Percentiles rank a stretch among this genome's conserved stretches.
Conservation (phyloP, 1,139 yeast genomes). For the Pichia sp. region DNA sequence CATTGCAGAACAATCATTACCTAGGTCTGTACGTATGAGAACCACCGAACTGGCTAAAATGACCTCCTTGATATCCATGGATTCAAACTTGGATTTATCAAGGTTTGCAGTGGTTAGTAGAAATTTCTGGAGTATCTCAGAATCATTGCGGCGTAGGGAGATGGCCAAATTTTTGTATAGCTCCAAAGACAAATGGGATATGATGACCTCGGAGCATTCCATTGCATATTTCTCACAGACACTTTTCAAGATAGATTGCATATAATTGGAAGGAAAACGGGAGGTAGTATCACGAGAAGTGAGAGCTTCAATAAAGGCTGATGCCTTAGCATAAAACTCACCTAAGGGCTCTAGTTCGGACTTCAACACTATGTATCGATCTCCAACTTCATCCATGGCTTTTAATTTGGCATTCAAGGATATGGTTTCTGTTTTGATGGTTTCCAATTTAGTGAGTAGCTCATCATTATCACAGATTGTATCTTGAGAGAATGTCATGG, state of each 20-base stretch:
- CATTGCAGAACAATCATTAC: conserved; percentile 59
- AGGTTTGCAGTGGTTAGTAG: conserved; percentile 22
- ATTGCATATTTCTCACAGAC: conserved; percentile 23
- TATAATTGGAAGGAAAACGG: conserved; percentile 46
- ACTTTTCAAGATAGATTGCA: too few relatives aligned
- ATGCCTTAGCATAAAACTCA: conserved; percentile 44
- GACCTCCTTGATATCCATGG: conserved; percentile 6
- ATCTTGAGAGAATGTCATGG: conserved; percentile 52
- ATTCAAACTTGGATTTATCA: background rate
- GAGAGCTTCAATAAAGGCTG: conserved; percentile 38
- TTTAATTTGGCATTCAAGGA: conserved; percentile 47
- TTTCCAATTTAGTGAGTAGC: conserved; percentile 54
- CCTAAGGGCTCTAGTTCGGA: conserved; percentile 50
- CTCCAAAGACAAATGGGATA: too few relatives aligned
- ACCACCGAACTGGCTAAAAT: conserved; percentile 20
- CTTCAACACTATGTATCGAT: conserved; percentile 45
- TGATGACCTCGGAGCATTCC: conserved; percentile 21
- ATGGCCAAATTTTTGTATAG: conserved; percentile 41
- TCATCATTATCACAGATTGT: conserved; percentile 63
- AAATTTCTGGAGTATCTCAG: conserved; percentile 23
- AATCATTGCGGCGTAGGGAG: conserved; percentile 46
- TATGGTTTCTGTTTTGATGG: conserved; percentile 54
- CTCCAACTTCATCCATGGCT: conserved; percentile 49
- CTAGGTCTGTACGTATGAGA: conserved; percentile 52
- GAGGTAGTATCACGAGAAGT: conserved; percentile 43